phyloP scores from a whole-genome alignment of 2,329 filamentous ascomycete species.

The Fusarium sp. region DNA sequence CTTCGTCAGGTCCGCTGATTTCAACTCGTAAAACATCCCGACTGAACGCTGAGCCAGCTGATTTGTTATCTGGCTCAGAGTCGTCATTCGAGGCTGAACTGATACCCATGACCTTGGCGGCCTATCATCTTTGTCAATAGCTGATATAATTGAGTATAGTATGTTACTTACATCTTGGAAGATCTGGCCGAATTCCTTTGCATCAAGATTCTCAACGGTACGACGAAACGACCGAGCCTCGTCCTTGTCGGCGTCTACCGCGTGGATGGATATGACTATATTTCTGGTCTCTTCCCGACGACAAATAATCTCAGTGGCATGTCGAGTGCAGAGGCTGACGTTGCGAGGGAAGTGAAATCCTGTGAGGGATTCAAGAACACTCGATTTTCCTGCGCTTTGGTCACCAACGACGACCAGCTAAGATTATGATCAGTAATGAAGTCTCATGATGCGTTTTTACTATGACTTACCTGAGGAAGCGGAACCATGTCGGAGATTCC shows the following conservation, averaged over 20 bases:
- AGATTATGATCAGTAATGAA: neutral
- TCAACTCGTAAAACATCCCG: constrained; percentile 59
- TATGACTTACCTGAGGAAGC: constrained; percentile 66
- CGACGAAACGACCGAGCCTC: constrained; percentile 48
- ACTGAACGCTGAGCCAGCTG: constrained; percentile 57
- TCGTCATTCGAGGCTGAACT: constrained; percentile 24
- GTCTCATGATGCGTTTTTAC: rapidly evolving
- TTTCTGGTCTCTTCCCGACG: constrained; percentile 54
- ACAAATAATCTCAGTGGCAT: constrained; percentile 63
- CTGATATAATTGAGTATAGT: too few relatives aligned
- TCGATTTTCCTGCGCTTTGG: constrained; percentile 89
- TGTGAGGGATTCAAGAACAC: constrained; percentile 77
- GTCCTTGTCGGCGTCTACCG: constrained; percentile 25
- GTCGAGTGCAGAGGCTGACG: constrained; percentile 62
- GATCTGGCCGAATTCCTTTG: constrained; percentile 53
- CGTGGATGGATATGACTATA: constrained; percentile 59
- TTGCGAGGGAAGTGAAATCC: constrained; percentile 63
- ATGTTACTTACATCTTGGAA: constrained; percentile 56
- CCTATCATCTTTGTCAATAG: constrained; percentile 39
- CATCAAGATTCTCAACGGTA: constrained; percentile 43
- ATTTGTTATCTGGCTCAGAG: constrained; percentile 8
- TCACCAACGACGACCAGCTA: constrained; percentile 87
- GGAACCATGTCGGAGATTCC: constrained; percentile 55
- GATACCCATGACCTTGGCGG: constrained; percentile 62
- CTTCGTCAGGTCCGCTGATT: constrained; percentile 60